Evolutionary conservation across 306 rosid genomes (phyloP), one percentile per base, ranked within the genome.

Genomic region (Luffa acutangula): DNA sequence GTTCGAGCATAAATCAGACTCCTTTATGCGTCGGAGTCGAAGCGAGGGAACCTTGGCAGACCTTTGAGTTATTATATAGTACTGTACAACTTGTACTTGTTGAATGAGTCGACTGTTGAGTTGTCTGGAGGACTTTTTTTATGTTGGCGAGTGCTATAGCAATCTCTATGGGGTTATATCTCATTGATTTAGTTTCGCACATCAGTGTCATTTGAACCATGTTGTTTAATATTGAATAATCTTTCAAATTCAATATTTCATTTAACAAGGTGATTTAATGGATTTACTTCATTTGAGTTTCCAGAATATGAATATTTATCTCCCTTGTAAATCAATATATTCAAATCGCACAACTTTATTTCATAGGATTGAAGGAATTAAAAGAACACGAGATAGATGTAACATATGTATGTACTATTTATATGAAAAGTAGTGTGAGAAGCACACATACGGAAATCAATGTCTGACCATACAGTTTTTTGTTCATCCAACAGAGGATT

Each of bases 41-140:
- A 92, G 98, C 43, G 97, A 88, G 85, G 97, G 93, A 53, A 87
- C 86, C 58, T 79, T 95, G 80, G 92, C 83, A 77, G 87, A 83
- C 80, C 21, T 87, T 45, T 94, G 93, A 92, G 86, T 37, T 80
- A 56, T n/a, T 17, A 9, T 4, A 2, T 7, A 13, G 18, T 5
- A 49, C 42, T 9, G 36, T 9, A 41, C n/a, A n/a, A n/a, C 15
- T 3, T 3, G 54, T 51, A 0, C 43, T 62, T 34, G 13, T 33
- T 33, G 69, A 31, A 62, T 33, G 42, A 62, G 69, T n/a, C n/a
- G n/a, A n/a, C n/a, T n/a, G n/a, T 62, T 41, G 7, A 18, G 49
- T 18, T 2, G 17, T 67, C 20, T 39, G 49, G 43, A 63, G 1
- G 39, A 63, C 42, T 14, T 6, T 14, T 6, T n/a, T 56, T 12